Percentiles rank a stretch among this genome's conserved stretches.
Conservation (phyloP, 1,284 basidiomycete species). For the Ceratobasidium sp. region DNA sequence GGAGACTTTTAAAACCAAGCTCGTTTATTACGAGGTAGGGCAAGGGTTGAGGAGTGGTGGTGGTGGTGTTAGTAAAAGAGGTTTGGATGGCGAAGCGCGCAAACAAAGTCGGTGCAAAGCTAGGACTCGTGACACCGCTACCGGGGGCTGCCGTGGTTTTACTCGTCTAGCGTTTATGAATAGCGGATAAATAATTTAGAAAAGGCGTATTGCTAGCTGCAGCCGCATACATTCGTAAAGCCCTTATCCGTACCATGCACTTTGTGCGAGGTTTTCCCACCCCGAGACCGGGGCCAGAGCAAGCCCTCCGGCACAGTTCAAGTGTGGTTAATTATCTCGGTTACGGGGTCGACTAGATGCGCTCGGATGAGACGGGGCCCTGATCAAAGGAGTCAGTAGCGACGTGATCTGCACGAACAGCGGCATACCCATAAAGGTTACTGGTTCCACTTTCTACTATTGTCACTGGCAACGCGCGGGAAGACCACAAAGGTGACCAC, state of each 20-base stretch:
- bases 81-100: conserved; percentile 28
- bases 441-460: conserved; percentile 19
- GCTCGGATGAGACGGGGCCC: not conserved
- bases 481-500: conserved; percentile 40
- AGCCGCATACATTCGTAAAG: not conserved
- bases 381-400: conserved; percentile 9
- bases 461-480: conserved; percentile 33
- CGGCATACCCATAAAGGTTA: not conserved
- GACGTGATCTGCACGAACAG: not conserved
- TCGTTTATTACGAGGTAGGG: conserved; percentile 21
- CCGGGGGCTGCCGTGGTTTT: conserved; percentile 8
- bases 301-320: no score
- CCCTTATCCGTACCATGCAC: not conserved
- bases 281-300: no score
- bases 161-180: not conserved
- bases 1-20: conserved; percentile 11
- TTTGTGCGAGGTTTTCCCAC: not conserved
- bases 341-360: conserved; percentile 5
- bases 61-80: conserved; percentile 27
- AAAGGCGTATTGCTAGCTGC: not conserved
- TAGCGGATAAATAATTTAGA: not conserved
- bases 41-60: conserved; percentile 19
- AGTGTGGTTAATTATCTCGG: not conserved
- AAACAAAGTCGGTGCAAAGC: conserved; percentile 30
- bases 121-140: conserved; percentile 33